phyloP scores from a whole-genome alignment of 2,329 filamentous ascomycete species.

The Ceratocystis smalleyi region DNA sequence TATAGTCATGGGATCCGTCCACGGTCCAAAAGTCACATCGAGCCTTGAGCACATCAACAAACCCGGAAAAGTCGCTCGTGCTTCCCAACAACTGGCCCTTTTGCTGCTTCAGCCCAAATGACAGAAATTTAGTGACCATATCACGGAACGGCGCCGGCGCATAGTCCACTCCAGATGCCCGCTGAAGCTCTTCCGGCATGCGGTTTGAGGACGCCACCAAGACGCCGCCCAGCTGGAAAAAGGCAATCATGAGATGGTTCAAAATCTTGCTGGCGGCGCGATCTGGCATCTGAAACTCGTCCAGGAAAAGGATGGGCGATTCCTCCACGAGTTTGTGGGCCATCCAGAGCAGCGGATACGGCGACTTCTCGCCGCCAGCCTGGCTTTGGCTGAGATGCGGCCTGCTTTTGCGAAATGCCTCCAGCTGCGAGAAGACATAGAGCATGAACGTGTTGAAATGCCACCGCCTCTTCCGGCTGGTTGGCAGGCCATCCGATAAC shows the following conservation, averaged over 20 bases:
- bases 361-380: conserved; percentile 28
- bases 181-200: conserved; percentile 67
- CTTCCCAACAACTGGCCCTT: conserved; percentile 40
- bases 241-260: conserved; percentile 60
- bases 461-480: conserved; percentile 55
- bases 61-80: conserved; percentile 58
- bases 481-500: conserved; percentile 63
- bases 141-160: conserved; percentile 38
- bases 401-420: conserved; percentile 38
- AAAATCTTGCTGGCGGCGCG: conserved; percentile 63
- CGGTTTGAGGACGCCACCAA: conserved; percentile 67
- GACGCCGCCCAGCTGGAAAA: conserved; percentile 71
- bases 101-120: conserved; percentile 21
- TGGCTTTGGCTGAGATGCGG: conserved; percentile 12
- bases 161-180: conserved; percentile 57
- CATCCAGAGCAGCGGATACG: conserved; percentile 54
- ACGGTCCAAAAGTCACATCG: conserved; percentile 76
- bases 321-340: conserved; percentile 61
- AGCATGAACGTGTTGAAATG: conserved; percentile 83
- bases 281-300: conserved; percentile 74
- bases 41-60: conserved; percentile 60
- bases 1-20: conserved; percentile 49
- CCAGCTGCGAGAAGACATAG: conserved; percentile 56
- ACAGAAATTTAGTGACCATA: conserved; percentile 32
- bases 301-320: conserved; percentile 62